Percentiles rank a stretch among this genome's conserved stretches.
Conservation (phyloP, 768 basidiomycete genomes). For the Amanita subjunquillea region DNA sequence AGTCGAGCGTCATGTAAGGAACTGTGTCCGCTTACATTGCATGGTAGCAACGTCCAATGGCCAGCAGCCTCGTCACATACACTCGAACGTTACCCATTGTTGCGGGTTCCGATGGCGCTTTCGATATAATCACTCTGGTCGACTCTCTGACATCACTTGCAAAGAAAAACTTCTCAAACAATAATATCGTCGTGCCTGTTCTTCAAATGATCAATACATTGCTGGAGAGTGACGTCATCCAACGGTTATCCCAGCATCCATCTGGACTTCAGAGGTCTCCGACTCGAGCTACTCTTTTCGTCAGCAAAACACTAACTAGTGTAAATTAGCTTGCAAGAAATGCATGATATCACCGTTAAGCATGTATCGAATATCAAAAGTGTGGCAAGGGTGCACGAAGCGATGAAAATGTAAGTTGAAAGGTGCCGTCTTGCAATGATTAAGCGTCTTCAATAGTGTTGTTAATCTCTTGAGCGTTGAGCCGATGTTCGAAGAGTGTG, state of each 20-base stretch:
- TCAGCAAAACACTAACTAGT: constrained; percentile 24
- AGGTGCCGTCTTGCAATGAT: not conserved
- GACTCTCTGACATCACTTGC: constrained; percentile 48
- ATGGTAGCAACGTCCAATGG: constrained; percentile 56
- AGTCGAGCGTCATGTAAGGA: constrained; percentile 14
- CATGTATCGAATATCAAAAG: constrained; percentile 69
- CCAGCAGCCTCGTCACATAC: constrained; percentile 51
- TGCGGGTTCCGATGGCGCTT: constrained; percentile 18
- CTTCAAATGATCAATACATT: constrained; percentile 68
- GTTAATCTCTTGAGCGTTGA: constrained; percentile 52
- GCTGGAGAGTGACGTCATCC: constrained; percentile 57
- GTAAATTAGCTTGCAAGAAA: constrained; percentile 34
- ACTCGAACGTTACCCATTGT: constrained; percentile 39
- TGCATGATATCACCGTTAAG: constrained; percentile 48
- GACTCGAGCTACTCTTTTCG: constrained; percentile 23
- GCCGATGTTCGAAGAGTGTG: constrained; percentile 31
- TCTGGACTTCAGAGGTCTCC: constrained; percentile 44
- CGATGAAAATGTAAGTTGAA: constrained; percentile 66
- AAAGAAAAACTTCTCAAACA: constrained; percentile 44
- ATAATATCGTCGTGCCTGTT: constrained; percentile 73
- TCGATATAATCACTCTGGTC: constrained; percentile 41
- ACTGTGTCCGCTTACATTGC: not conserved
- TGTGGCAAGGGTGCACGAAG: constrained; percentile 67
- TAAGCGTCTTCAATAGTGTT: constrained; percentile 32
- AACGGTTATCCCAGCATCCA: constrained; percentile 31